A percentile compares a stretch with the other conserved stretches of the same genome.
Conservation (phyloP, 495 filamentous ascomycete species). For the Aspergillus wentii region DNA sequence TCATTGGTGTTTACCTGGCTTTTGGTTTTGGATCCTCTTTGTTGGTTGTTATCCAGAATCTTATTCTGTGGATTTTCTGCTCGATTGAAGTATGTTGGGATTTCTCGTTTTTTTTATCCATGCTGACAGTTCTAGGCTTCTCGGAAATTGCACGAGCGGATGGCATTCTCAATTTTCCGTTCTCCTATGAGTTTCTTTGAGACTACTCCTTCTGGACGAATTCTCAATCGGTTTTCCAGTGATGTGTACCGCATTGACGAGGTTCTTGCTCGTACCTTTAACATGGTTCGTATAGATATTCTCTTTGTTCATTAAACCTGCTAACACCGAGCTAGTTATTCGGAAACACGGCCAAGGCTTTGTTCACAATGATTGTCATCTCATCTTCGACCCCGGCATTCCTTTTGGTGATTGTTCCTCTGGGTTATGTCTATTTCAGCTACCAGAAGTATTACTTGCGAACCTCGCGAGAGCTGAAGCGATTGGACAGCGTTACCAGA, state of each 20-base stretch:
- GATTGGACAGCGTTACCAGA: constrained; percentile 89
- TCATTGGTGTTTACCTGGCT: constrained; percentile 90
- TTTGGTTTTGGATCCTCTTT: constrained; percentile 86
- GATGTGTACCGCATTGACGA: constrained; percentile 97
- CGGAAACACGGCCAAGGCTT: constrained; percentile 75
- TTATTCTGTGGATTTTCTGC: constrained; percentile 98
- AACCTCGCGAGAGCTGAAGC: constrained; percentile 93
- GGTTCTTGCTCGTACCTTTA: constrained; percentile 85
- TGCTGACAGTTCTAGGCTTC: constrained; percentile 59
- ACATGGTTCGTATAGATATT: constrained; percentile 52
- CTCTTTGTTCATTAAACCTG: constrained; percentile 1
- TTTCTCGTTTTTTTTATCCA: constrained; percentile 8
- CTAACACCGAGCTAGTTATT: constrained; percentile 60
- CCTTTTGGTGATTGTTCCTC: constrained; percentile 71
- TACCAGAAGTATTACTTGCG: constrained; percentile 97
- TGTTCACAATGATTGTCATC: constrained; percentile 86
- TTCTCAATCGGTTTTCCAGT: constrained; percentile 95
- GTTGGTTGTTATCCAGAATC: constrained; percentile 84
- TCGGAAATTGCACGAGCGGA: constrained; percentile 92
- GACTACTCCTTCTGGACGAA: constrained; percentile 94
- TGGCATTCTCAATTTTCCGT: constrained; percentile 97
- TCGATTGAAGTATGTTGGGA: constrained; percentile 75
- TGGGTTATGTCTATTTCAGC: constrained; percentile 78
- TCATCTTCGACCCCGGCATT: constrained; percentile 77
- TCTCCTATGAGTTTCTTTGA: constrained; percentile 99